A percentile compares a stretch with the other conserved stretches of the same genome.
phyloP scores from a whole-genome alignment of 2,329 filamentous ascomycete species.

The Coniochaeta ligniaria region DNA sequence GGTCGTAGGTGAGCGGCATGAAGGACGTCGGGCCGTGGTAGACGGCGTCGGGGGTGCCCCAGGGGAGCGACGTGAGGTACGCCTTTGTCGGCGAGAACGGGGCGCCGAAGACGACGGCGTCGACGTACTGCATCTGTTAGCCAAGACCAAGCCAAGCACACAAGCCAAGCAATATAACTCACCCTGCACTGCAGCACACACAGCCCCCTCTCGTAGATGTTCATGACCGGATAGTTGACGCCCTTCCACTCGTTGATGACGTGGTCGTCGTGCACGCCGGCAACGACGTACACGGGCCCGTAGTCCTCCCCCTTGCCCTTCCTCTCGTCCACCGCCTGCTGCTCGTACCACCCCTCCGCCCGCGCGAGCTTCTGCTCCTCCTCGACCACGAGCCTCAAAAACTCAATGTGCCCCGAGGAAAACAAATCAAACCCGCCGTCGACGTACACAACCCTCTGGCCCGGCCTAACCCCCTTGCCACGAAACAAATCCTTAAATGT shows the following conservation, averaged over 20 bases:
- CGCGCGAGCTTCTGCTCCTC: slow-evolving; percentile 64
- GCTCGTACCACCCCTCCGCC: slow-evolving; percentile 66
- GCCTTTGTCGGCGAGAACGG: slow-evolving; percentile 77
- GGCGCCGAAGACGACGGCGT: slow-evolving; percentile 82
- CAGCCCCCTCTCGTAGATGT: slow-evolving; percentile 91
- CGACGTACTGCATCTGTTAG: slow-evolving; percentile 58
- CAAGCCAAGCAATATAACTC: slow-evolving; percentile 25
- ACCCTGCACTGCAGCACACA: slow-evolving; percentile 94
- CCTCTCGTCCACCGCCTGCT: slow-evolving; percentile 56
- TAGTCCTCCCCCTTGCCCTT: slow-evolving; percentile 66
- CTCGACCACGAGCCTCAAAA: slow-evolving; percentile 69
- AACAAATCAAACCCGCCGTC: slow-evolving; percentile 97
- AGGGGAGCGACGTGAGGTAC: slow-evolving; percentile 71
- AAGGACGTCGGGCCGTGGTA: slow-evolving; percentile 97
- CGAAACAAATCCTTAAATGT: slow-evolving; percentile 61
- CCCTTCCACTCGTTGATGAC: slow-evolving; percentile 97
- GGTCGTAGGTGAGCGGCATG: slow-evolving; percentile 72
- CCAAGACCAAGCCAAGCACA: too few species aligned
- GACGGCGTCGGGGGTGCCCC: slow-evolving; percentile 67
- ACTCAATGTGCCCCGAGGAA: slow-evolving; percentile 94
- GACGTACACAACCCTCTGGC: slow-evolving; percentile 86
- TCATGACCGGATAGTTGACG: slow-evolving; percentile 99
- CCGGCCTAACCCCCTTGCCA: slow-evolving; percentile 64
- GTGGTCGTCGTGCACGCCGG: slow-evolving; percentile 87
- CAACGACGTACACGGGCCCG: slow-evolving; percentile 77